Evolutionary conservation across 2,329 filamentous ascomycete species (phyloP).

Genomic region (Paramyrothecium roridum): DNA sequence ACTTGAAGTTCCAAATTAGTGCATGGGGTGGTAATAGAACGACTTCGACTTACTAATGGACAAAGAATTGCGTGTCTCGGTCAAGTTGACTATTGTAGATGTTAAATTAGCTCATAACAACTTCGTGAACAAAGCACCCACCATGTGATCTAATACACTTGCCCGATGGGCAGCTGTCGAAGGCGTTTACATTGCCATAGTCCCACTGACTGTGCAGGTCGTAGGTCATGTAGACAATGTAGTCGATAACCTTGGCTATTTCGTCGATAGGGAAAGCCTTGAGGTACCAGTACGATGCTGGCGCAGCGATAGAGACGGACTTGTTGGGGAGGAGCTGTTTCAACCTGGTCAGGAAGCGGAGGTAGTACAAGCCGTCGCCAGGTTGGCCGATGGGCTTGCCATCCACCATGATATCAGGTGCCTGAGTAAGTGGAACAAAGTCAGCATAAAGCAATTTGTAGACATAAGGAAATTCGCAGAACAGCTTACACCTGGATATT

Average conservation of each 20-base stretch:
- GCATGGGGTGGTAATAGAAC: no score
- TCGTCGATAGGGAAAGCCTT: conserved; percentile 21
- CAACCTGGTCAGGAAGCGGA: neutral
- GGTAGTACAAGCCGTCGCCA: neutral
- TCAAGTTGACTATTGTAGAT: no score
- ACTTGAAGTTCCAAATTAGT: no score
- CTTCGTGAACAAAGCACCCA: no score
- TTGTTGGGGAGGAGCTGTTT: conserved; percentile 9
- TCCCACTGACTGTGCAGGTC: conserved; percentile 9
- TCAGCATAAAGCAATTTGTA: no score
- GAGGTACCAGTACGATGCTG: conserved; percentile 31
- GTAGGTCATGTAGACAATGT: conserved; percentile 19
- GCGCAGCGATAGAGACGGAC: conserved; percentile 23
- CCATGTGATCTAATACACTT: no score
- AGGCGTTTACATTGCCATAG: neutral
- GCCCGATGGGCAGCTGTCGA: conserved; percentile 20
- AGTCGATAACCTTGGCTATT: conserved; percentile 22
- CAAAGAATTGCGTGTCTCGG: no score
- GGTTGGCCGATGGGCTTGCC: neutral
- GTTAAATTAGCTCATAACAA: no score
- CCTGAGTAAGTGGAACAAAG: no score
- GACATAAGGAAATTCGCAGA: no score
- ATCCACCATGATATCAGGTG: conserved; percentile 6
- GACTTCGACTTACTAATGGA: no score
- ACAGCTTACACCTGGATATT: conserved; percentile 26